A percentile compares a stretch with the other conserved stretches of the same genome.
Conservation (phyloP, 2,329 filamentous ascomycete genomes). For the Sporothrix sp. region DNA sequence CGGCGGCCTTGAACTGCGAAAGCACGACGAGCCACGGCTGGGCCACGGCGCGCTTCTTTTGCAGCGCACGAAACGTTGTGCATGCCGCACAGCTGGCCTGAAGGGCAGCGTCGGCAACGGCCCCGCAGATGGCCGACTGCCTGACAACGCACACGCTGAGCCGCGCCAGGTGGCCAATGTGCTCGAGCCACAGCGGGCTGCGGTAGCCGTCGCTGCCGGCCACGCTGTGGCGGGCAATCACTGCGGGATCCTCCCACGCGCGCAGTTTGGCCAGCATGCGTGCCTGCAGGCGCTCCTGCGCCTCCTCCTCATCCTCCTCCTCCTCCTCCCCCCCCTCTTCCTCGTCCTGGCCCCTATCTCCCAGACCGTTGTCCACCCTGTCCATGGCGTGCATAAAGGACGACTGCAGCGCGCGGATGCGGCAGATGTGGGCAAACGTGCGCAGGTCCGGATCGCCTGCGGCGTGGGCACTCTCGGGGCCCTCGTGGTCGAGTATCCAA, state of each 20-base stretch:
- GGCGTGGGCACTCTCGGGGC: background rate
- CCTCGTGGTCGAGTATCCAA: slow-evolving; percentile 8
- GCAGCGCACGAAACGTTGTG: slow-evolving; percentile 3
- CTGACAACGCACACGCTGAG: slow-evolving; percentile 6
- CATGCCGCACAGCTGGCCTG: slow-evolving; percentile 1
- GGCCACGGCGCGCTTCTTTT: slow-evolving; percentile 8
- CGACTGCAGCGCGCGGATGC: slow-evolving; percentile 5
- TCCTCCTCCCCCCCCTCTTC: too few relatives aligned
- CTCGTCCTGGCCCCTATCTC: too few relatives aligned
- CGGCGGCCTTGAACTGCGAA: slow-evolving; percentile 9
- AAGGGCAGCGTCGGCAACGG: slow-evolving; percentile 1
- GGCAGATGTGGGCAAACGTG: slow-evolving; percentile 12
- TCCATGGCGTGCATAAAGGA: slow-evolving; percentile 3
- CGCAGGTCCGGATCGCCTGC: slow-evolving; percentile 5
- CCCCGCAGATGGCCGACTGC: background rate
- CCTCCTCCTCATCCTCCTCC: too few relatives aligned
- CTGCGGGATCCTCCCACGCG: slow-evolving; percentile 8
- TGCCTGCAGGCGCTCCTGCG: background rate
- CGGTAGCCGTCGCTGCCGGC: slow-evolving; percentile 10
- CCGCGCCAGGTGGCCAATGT: slow-evolving; percentile 11
- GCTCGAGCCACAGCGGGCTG: slow-evolving; percentile 8
- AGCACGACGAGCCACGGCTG: slow-evolving; percentile 12
- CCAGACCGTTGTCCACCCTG: background rate
- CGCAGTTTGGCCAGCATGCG: background rate
- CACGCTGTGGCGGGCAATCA: slow-evolving; percentile 8